Evolutionary conservation across 208 protist species (phyloP).

Genomic region (Endotrypanum monterogeii): DNA sequence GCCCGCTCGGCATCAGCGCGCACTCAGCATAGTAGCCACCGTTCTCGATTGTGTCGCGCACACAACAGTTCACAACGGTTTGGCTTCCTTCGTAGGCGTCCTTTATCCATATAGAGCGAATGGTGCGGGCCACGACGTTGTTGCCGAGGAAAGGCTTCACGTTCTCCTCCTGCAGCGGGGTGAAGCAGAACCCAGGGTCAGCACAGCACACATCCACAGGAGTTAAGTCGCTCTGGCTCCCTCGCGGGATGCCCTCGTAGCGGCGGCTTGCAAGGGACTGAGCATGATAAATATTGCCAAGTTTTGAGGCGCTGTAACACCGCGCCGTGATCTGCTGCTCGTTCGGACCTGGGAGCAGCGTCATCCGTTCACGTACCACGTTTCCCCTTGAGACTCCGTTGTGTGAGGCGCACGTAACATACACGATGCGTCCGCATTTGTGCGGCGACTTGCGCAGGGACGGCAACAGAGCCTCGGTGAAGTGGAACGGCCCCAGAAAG

Average conservation of each 20-base stretch:
- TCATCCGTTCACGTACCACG: conserved; percentile 70
- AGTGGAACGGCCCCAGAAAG: conserved; percentile 78
- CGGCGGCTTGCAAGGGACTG: conserved; percentile 66
- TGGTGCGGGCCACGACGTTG: conserved; percentile 45
- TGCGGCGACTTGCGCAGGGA: conserved; percentile 51
- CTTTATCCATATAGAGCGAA: conserved; percentile 77
- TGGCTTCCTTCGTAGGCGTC: conserved; percentile 76
- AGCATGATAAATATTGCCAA: conserved; percentile 85
- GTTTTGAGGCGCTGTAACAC: conserved; percentile 82
- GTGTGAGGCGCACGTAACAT: conserved; percentile 79
- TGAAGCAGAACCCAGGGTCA: conserved; percentile 77
- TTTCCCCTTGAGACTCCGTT: conserved; percentile 63
- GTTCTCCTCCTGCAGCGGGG: conserved; percentile 45
- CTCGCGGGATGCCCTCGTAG: conserved; percentile 76
- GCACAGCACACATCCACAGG: conserved; percentile 69
- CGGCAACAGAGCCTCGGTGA: conserved; percentile 82
- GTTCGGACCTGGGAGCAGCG: conserved; percentile 45
- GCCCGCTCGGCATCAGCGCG: conserved; percentile 58
- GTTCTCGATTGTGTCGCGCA: conserved; percentile 60
- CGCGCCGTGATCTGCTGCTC: conserved; percentile 58
- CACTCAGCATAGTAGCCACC: conserved; percentile 83
- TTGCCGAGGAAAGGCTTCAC: conserved; percentile 46
- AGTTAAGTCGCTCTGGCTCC: conserved; percentile 53
- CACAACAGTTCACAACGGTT: conserved; percentile 73
- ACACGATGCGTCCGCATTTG: conserved; percentile 62